These are phyloP conservation scores for Penicillium occitanis DNA, from an alignment of 2,329 filamentous ascomycete species.

Conservation along the genomic window DNA sequence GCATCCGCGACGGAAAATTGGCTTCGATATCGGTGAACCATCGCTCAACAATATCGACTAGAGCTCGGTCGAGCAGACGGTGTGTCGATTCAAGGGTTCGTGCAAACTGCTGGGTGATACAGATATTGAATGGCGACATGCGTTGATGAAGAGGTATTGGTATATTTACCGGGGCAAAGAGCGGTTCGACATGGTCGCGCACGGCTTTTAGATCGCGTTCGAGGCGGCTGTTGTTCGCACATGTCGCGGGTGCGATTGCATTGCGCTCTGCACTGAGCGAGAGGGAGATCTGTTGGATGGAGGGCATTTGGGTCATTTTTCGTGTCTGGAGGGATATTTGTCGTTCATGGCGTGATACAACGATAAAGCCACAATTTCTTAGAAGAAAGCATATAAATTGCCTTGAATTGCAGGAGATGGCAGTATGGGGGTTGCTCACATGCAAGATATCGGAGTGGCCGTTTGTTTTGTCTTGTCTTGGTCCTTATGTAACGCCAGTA, in stretches of 20 bases:
- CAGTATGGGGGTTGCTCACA: not conserved
- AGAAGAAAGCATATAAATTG: not conserved
- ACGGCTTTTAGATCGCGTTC: constrained; percentile 14
- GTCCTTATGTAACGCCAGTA: not conserved
- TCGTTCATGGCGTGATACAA: not conserved
- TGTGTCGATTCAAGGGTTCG: constrained; percentile 23
- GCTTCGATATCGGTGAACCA: constrained; percentile 31
- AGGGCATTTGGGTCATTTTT: not conserved
- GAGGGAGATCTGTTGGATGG: constrained; percentile 17
- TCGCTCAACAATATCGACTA: constrained; percentile 32
- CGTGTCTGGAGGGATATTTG: not conserved
- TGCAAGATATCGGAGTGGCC: not conserved
- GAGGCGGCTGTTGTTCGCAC: constrained; percentile 13
- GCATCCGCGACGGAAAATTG: constrained; percentile 29
- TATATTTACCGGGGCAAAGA: not conserved
- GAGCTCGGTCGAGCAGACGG: constrained; percentile 26
- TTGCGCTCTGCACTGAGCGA: constrained; percentile 18
- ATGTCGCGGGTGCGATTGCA: constrained; percentile 13
- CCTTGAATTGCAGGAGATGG: not conserved
- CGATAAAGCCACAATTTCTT: not conserved
- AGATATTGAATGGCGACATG: constrained; percentile 18
- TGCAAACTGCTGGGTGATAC: constrained; percentile 10
- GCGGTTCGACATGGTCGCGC: constrained; percentile 9
- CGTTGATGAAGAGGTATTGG: constrained; percentile 4
- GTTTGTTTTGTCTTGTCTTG: not conserved